These are phyloP conservation scores for Torrubiellomyces zombiae DNA, from an alignment of 2,329 filamentous ascomycete genomes.

Conservation along the genomic window DNA sequence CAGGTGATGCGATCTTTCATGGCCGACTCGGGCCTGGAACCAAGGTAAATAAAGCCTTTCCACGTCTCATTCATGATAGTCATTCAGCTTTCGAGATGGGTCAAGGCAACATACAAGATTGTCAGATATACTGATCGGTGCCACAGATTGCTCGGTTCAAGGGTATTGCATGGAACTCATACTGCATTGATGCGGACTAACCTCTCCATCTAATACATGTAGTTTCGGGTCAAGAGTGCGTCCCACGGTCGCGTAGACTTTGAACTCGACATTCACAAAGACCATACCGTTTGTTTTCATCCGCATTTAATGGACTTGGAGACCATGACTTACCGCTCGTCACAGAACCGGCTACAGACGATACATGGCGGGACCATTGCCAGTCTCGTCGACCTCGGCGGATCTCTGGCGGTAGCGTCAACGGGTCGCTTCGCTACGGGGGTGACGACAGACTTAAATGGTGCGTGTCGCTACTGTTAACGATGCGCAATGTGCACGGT, in stretches of 20 bases:
- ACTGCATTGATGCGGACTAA: no score
- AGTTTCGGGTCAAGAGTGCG: constrained; percentile 54
- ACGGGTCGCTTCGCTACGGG: constrained; percentile 46
- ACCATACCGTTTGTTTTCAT: constrained; percentile 48
- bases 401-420: constrained; percentile 48
- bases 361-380: constrained; percentile 68
- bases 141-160: constrained; percentile 14
- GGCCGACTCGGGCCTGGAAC: constrained; percentile 72
- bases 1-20: constrained; percentile 79
- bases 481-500: constrained; percentile 2
- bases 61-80: not conserved
- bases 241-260: constrained; percentile 54
- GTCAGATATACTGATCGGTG: no score
- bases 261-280: constrained; percentile 55
- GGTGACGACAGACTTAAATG: constrained; percentile 48
- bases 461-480: constrained; percentile 15
- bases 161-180: no score
- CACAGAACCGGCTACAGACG: constrained; percentile 57
- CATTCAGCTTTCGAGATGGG: no score
- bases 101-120: no score
- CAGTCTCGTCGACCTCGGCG: constrained; percentile 53
- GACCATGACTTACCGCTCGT: no score
- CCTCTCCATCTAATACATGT: not conserved
- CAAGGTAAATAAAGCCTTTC: constrained; percentile 39
- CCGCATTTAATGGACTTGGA: not conserved